Conservation (phyloP, 1,284 basidiomycete species). For the Sanghuangporus baumii region DNA sequence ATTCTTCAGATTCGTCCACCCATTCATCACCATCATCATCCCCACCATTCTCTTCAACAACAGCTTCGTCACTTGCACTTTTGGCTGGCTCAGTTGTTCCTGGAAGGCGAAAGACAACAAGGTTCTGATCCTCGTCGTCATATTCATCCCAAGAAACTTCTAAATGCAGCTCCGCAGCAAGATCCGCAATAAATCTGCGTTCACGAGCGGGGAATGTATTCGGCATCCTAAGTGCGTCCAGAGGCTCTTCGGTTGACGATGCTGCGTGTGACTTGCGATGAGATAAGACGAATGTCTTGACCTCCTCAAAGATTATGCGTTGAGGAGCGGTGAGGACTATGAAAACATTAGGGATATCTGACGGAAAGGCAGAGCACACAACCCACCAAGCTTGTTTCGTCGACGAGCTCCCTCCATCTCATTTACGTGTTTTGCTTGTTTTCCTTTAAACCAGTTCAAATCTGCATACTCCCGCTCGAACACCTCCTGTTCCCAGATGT, state of each 20-base stretch:
- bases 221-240: conserved; percentile 54
- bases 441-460: conserved; percentile 85
- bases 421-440: conserved; percentile 69
- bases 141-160: conserved; percentile 85
- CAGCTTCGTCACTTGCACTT: conserved; percentile 28
- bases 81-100: conserved; percentile 35
- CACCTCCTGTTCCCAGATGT: conserved; percentile 79
- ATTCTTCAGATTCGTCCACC: conserved; percentile 42
- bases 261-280: conserved; percentile 34
- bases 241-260: conserved; percentile 30
- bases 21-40: conserved; percentile 44
- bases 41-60: conserved; percentile 41
- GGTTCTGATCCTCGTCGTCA: conserved; percentile 75
- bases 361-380: background rate
- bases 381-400: conserved; percentile 46
- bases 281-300: conserved; percentile 65
- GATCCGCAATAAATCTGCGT: conserved; percentile 66
- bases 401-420: conserved; percentile 49
- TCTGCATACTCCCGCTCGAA: conserved; percentile 92
- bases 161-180: conserved; percentile 75
- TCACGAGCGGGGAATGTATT: conserved; percentile 79
- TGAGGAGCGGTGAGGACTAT: conserved; percentile 71
- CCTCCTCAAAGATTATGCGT: conserved; percentile 67
- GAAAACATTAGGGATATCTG: background rate
- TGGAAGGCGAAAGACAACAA: conserved; percentile 61